phyloP scores from a whole-genome alignment of 2,329 filamentous ascomycete species.

The Arthrobotrys pseudoclavata region DNA sequence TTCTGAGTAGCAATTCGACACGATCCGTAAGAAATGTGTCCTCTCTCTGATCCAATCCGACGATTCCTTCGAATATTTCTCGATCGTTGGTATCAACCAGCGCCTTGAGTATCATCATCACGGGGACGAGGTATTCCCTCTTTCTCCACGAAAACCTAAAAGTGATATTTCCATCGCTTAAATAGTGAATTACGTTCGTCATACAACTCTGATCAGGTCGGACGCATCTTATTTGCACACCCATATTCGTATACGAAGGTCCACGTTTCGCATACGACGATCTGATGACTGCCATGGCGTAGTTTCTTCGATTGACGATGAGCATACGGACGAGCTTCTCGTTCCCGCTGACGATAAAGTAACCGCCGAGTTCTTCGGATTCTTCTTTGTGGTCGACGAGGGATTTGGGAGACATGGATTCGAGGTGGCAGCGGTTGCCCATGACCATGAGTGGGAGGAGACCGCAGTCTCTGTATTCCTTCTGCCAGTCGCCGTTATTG shows the following conservation, averaged over 20 bases:
- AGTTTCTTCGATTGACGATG: conserved; percentile 90
- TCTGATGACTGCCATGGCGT: conserved; percentile 92
- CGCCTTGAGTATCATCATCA: conserved; percentile 96
- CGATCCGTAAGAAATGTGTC: conserved; percentile 96
- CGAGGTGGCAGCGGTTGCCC: conserved; percentile 87
- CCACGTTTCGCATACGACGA: conserved; percentile 91
- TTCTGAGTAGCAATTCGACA: conserved; percentile 89
- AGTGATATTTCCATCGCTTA: conserved; percentile 94
- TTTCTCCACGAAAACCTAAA: conserved; percentile 99
- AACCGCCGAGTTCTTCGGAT: conserved; percentile 93
- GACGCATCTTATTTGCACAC: conserved; percentile 91
- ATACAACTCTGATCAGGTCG: conserved; percentile 98
- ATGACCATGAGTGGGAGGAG: conserved; percentile 91
- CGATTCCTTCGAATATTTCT: conserved; percentile 93
- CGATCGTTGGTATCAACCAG: conserved; percentile 95
- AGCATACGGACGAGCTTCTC: conserved; percentile 96
- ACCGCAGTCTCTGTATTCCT: conserved; percentile 86
- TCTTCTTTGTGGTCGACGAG: conserved; percentile 92
- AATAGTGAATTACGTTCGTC: conserved; percentile 95
- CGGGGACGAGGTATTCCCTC: conserved; percentile 94
- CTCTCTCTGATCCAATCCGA: conserved; percentile 71
- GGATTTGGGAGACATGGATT: conserved; percentile 83
- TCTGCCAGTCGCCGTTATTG: conserved; percentile 86
- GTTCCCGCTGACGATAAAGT: conserved; percentile 97
- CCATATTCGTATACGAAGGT: conserved; percentile 86